Conservation (phyloP, 352 stramenopile genomes). For the Globisporangium barbulae region DNA sequence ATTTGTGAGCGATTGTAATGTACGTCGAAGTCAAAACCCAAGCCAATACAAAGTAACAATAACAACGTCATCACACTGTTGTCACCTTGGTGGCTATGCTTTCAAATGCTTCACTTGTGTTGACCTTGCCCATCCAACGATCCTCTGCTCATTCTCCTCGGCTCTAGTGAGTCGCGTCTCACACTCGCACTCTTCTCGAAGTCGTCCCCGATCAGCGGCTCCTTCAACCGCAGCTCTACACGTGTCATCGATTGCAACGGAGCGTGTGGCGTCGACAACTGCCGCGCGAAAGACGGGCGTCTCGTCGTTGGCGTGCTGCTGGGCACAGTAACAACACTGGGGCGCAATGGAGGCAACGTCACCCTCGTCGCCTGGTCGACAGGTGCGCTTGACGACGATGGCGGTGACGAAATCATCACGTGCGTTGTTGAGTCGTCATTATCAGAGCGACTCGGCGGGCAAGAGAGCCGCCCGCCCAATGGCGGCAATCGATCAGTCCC, state of each 20-base stretch:
- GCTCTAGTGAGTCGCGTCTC: constrained; percentile 22
- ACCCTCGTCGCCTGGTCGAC: constrained; percentile 1
- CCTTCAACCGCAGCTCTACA: constrained; percentile 57
- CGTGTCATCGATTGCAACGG: constrained; percentile 31
- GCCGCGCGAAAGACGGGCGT: constrained; percentile 23
- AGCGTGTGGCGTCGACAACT: constrained; percentile 17
- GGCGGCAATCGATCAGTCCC: constrained; percentile 20
- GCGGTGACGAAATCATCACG: constrained; percentile 11
- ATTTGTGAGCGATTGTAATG: neutral
- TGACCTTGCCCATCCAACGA: neutral
- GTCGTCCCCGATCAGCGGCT: constrained; percentile 47
- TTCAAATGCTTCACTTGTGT: neutral
- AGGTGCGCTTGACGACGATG: constrained; percentile 4
- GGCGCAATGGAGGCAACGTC: constrained; percentile 20
- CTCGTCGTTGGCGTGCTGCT: neutral
- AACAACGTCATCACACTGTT: neutral
- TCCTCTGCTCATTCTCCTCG: neutral
- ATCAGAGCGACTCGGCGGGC: constrained; percentile 18
- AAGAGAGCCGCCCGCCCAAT: constrained; percentile 11
- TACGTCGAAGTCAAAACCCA: neutral
- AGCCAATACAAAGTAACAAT: constrained; percentile 1
- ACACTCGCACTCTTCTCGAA: constrained; percentile 21
- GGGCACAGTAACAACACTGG: neutral
- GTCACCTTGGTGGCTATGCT: too few species aligned
- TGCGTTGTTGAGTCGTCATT: constrained; percentile 15